These are phyloP conservation scores for Neonectria coccinea DNA, from an alignment of 2,329 filamentous ascomycete genomes.

Conservation along the genomic window DNA sequence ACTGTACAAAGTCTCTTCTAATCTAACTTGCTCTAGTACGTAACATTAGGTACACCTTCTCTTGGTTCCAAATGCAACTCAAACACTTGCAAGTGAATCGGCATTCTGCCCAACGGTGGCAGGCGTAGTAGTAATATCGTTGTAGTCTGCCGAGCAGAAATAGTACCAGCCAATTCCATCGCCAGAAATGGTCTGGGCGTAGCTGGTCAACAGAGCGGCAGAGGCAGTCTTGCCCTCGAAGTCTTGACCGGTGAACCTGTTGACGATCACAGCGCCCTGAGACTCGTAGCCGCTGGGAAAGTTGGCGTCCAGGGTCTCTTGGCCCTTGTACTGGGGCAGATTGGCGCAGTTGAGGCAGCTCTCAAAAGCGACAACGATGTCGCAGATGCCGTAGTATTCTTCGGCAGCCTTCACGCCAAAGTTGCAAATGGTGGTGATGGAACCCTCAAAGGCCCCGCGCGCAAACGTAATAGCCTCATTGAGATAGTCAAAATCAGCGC, in stretches of 20 bases:
- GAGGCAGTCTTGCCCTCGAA: slow-evolving; percentile 10
- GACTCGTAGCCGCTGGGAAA: slow-evolving; percentile 20
- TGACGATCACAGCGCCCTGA: slow-evolving; percentile 35
- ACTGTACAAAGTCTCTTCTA: too few species aligned
- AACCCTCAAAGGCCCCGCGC: slow-evolving; percentile 12
- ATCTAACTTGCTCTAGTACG: too few species aligned
- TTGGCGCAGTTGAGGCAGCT: slow-evolving; percentile 39
- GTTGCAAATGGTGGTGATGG: slow-evolving; percentile 39
- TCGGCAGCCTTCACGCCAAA: slow-evolving; percentile 32
- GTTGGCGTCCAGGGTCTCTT: slow-evolving; percentile 32
- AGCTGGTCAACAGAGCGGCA: slow-evolving; percentile 7
- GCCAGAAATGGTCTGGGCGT: slow-evolving; percentile 4
- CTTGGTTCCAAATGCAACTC: background rate
- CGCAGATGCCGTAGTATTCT: slow-evolving; percentile 41
- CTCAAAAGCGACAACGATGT: slow-evolving; percentile 43
- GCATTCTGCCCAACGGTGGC: slow-evolving; percentile 26
- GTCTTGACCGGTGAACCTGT: slow-evolving; percentile 32
- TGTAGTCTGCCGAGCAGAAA: slow-evolving; percentile 24
- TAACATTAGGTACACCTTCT: background rate
- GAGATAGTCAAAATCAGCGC: slow-evolving; percentile 32
- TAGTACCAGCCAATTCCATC: slow-evolving; percentile 22
- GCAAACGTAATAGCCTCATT: slow-evolving; percentile 32
- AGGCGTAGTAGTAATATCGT: slow-evolving; percentile 12
- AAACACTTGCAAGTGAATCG: slow-evolving; percentile 11
- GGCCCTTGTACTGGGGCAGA: slow-evolving; percentile 33